Evolutionary conservation across 2,329 filamentous ascomycete species (phyloP).

Genomic region (Ophiostoma perfectum): DNA sequence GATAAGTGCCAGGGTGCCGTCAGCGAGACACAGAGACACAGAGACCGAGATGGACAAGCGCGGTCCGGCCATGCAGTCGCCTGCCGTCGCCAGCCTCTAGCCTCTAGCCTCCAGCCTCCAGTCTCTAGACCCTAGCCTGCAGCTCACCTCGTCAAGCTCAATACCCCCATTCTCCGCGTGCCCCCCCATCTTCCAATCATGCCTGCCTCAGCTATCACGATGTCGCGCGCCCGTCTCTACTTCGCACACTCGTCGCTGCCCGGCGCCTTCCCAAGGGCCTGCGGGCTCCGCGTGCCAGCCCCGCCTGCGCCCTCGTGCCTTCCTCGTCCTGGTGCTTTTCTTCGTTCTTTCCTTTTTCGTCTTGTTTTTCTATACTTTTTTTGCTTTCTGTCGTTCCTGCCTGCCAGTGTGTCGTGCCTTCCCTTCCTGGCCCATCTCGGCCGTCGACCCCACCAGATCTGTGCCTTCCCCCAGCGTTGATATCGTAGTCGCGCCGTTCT

Average conservation of each 20-base stretch:
- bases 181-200: constrained; percentile 25
- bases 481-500: background rate
- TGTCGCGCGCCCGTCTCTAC: constrained; percentile 18
- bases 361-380: background rate
- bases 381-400: background rate
- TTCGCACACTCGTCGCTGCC: constrained; percentile 17
- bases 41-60: constrained; percentile 1
- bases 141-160: too few relatives aligned
- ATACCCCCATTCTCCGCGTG: background rate
- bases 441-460: constrained; percentile 10
- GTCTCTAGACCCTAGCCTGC: background rate
- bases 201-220: constrained; percentile 23
- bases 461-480: background rate
- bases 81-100: background rate
- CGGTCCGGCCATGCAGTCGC: background rate
- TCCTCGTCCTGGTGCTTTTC: background rate
- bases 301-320: constrained; percentile 17
- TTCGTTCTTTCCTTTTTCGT: constrained; percentile 5
- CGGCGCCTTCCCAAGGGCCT: background rate
- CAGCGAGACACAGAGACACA: background rate
- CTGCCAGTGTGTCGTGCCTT: constrained; percentile 7
- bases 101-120: background rate
- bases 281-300: background rate
- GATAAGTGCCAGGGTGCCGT: background rate
- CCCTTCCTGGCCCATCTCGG: background rate